Conservation (phyloP, 2,329 filamentous ascomycete genomes). For the Rhynchosporium secalis region DNA sequence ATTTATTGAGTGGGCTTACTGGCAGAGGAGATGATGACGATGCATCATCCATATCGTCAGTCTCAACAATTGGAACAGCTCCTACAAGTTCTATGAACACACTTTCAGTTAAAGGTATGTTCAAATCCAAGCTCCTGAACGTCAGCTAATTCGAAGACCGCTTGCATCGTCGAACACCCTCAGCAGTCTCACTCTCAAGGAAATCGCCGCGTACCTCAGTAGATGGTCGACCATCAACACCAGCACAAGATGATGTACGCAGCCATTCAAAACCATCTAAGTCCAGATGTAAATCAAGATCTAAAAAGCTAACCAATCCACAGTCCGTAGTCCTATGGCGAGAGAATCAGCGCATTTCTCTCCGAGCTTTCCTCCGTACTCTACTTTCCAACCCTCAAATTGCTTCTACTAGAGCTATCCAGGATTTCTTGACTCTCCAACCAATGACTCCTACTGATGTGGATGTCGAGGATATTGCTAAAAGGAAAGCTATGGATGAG, state of each 20-base stretch:
- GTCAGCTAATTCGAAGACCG: constrained; percentile 34
- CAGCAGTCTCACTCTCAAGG: constrained; percentile 40
- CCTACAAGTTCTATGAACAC: constrained; percentile 36
- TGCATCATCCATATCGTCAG: constrained; percentile 69
- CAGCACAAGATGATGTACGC: constrained; percentile 26
- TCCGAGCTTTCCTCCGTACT: constrained; percentile 86
- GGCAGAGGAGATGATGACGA: constrained; percentile 69
- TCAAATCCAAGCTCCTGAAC: neutral
- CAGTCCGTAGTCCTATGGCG: constrained; percentile 68
- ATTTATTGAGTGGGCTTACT: constrained; percentile 52
- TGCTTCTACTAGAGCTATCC: constrained; percentile 77
- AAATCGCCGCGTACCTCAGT: constrained; percentile 47
- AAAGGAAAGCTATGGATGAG: constrained; percentile 79
- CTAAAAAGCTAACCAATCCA: constrained; percentile 22
- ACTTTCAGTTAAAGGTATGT: constrained; percentile 47
- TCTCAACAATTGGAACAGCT: constrained; percentile 35
- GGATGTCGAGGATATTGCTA: constrained; percentile 77
- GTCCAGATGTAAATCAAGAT: neutral
- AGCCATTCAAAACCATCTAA: constrained; percentile 9
- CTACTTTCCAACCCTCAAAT: constrained; percentile 82
- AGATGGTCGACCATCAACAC: constrained; percentile 41
- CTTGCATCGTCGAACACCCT: constrained; percentile 42
- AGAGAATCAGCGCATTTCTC: constrained; percentile 86
- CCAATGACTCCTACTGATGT: constrained; percentile 76
- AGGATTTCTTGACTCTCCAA: constrained; percentile 77